A percentile compares a stretch with the other conserved stretches of the same genome.
Conservation (phyloP, 73 alveolate genomes). For the Tetrahymena malaccensis region DNA sequence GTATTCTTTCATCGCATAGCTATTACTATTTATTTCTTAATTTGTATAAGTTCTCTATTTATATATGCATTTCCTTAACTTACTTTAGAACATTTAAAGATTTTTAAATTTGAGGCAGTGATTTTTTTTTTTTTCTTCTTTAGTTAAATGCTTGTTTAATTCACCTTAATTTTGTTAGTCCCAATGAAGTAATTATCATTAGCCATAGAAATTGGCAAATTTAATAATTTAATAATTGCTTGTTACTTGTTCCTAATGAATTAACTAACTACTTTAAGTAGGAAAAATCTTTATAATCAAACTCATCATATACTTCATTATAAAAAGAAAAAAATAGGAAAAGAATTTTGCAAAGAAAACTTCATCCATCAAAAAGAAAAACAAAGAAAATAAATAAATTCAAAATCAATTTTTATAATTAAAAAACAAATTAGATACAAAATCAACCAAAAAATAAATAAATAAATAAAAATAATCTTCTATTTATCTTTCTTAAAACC, state of each 20-base stretch:
- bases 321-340: not conserved
- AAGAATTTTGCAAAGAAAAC: not conserved
- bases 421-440: not conserved
- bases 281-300: not conserved
- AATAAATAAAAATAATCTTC: not conserved
- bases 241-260: not conserved
- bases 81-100: not conserved
- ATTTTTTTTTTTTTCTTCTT: not conserved
- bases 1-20: not conserved
- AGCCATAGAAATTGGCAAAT: not conserved
- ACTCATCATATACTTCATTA: not conserved
- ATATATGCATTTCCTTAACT: not conserved
- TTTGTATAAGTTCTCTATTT: not conserved
- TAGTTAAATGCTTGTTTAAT: not conserved
- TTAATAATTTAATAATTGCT: not conserved
- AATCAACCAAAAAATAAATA: too few relatives aligned
- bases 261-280: not conserved
- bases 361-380: not conserved
- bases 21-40: not conserved
- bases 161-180: not conserved
- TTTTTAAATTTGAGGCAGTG: not conserved
- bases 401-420: too few relatives aligned
- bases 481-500: too few relatives aligned
- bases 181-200: not conserved
- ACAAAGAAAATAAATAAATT: not conserved